phyloP scores from a whole-genome alignment of 768 basidiomycete genomes.

The Boletus edulis region DNA sequence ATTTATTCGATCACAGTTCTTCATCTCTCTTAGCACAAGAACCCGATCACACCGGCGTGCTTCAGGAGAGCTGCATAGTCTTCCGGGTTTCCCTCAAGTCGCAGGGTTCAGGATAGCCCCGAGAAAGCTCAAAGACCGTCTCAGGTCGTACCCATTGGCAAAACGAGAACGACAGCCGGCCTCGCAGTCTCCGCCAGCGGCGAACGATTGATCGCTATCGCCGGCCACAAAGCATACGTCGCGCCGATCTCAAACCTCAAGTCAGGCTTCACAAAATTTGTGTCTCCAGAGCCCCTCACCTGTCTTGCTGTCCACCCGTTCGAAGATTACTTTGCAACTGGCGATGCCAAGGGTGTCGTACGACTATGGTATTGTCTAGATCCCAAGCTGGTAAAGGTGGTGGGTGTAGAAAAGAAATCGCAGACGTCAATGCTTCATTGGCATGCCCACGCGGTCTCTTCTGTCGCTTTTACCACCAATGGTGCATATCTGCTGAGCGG shows the following conservation, averaged over 20 bases:
- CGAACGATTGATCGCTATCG: slow-evolving; percentile 71
- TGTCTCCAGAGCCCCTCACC: slow-evolving; percentile 75
- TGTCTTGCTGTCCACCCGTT: slow-evolving; percentile 86
- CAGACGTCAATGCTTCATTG: slow-evolving; percentile 90
- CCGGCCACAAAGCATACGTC: slow-evolving; percentile 77
- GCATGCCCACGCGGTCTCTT: slow-evolving; percentile 93
- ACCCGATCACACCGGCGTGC: background rate
- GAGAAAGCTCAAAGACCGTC: slow-evolving; percentile 45
- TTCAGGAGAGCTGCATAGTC: slow-evolving; percentile 45
- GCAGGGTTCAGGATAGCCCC: slow-evolving; percentile 33
- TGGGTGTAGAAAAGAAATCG: slow-evolving; percentile 72
- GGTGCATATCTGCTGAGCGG: slow-evolving; percentile 92
- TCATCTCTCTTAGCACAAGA: slow-evolving; percentile 14
- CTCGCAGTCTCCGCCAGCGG: slow-evolving; percentile 76
- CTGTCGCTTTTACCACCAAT: slow-evolving; percentile 82
- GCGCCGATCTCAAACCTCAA: slow-evolving; percentile 53
- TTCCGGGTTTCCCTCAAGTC: slow-evolving; percentile 60
- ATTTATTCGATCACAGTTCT: background rate
- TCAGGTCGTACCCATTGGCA: slow-evolving; percentile 59
- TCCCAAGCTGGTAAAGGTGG: slow-evolving; percentile 49
- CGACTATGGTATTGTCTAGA: slow-evolving; percentile 92
- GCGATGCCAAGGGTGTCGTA: slow-evolving; percentile 81
- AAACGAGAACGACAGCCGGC: slow-evolving; percentile 59
- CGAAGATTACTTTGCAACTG: slow-evolving; percentile 94
- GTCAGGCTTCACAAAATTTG: slow-evolving; percentile 77